Percentiles rank a stretch among this genome's conserved stretches.
Conservation (phyloP, 768 basidiomycete genomes). For the Boletellus sp. region DNA sequence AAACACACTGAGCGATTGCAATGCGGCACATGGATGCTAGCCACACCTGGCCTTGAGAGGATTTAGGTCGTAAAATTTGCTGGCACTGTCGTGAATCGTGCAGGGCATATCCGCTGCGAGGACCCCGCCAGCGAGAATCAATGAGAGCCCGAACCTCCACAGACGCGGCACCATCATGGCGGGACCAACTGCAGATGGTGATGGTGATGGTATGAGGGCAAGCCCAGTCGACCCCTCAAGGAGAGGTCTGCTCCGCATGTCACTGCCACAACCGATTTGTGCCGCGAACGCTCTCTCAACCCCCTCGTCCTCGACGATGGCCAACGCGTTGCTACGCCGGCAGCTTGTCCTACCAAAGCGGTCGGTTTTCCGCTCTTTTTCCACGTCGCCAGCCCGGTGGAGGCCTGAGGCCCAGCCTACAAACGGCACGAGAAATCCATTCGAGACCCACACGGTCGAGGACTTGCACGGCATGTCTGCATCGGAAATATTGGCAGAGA, state of each 20-base stretch:
- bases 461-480: slow-evolving; percentile 81
- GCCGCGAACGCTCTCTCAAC: slow-evolving; percentile 11
- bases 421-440: slow-evolving; percentile 42
- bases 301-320: slow-evolving; percentile 43
- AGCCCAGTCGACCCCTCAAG: slow-evolving; percentile 19
- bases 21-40: background rate
- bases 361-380: slow-evolving; percentile 23
- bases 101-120: slow-evolving; percentile 53
- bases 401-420: slow-evolving; percentile 23
- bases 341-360: slow-evolving; percentile 40
- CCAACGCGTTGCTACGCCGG: slow-evolving; percentile 62
- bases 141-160: background rate
- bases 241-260: slow-evolving; percentile 16
- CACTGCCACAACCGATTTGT: slow-evolving; percentile 28
- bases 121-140: slow-evolving; percentile 6
- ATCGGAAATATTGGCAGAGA: slow-evolving; percentile 75
- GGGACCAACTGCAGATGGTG: too few relatives aligned
- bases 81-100: slow-evolving; percentile 45
- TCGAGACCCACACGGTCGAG: slow-evolving; percentile 74
- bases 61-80: slow-evolving; percentile 65
- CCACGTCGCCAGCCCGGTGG: slow-evolving; percentile 24
- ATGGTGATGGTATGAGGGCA: slow-evolving; percentile 6
- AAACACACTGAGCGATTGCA: slow-evolving; percentile 11
- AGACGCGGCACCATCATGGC: slow-evolving; percentile 3
- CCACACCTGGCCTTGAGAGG: slow-evolving; percentile 55